phyloP scores from a whole-genome alignment of 2,329 filamentous ascomycete genomes.

The Aspergillus pseudoviridinutans region DNA sequence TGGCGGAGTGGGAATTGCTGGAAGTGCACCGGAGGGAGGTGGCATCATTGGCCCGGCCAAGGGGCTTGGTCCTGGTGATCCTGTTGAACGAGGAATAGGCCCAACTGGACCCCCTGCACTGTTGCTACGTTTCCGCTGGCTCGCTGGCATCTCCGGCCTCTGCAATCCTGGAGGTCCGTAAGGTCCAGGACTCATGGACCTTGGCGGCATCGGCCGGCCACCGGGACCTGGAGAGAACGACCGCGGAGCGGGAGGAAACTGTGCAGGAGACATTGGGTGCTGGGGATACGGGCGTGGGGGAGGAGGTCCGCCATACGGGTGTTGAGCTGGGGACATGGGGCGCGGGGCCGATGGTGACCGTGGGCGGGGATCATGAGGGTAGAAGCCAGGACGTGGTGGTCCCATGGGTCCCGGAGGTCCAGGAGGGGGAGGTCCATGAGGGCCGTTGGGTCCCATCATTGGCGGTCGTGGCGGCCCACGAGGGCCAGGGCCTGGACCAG shows the following conservation, averaged over 20 bases:
- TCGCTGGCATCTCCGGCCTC: slow-evolving; percentile 36
- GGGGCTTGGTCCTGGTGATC: slow-evolving; percentile 24
- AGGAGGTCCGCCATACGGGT: slow-evolving; percentile 23
- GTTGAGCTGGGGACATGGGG: slow-evolving; percentile 26
- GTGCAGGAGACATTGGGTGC: slow-evolving; percentile 29
- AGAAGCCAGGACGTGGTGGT: slow-evolving; percentile 32
- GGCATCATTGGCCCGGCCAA: slow-evolving; percentile 19
- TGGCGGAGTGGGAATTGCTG: slow-evolving; percentile 41
- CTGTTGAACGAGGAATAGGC: slow-evolving; percentile 13
- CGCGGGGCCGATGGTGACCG: slow-evolving; percentile 15
- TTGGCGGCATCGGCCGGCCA: slow-evolving; percentile 20
- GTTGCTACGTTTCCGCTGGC: slow-evolving; percentile 42
- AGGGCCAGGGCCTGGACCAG: slow-evolving; percentile 26
- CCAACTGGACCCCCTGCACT: slow-evolving; percentile 36
- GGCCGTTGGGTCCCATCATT: slow-evolving; percentile 33
- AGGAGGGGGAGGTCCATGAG: neutral
- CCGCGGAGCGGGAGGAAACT: slow-evolving; percentile 35
- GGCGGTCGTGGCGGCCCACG: slow-evolving; percentile 24
- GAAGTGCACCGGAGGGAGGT: slow-evolving; percentile 36
- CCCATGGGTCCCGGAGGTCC: slow-evolving; percentile 20
- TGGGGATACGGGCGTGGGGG: slow-evolving; percentile 24
- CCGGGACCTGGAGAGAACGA: slow-evolving; percentile 32
- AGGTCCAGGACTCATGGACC: slow-evolving; percentile 42
- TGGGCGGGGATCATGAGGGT: slow-evolving; percentile 24
- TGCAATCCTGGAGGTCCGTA: slow-evolving; percentile 41